Base-by-base conservation (phyloP, 2,329 filamentous ascomycete species). In the Calonectria hongkongensis region DNA sequence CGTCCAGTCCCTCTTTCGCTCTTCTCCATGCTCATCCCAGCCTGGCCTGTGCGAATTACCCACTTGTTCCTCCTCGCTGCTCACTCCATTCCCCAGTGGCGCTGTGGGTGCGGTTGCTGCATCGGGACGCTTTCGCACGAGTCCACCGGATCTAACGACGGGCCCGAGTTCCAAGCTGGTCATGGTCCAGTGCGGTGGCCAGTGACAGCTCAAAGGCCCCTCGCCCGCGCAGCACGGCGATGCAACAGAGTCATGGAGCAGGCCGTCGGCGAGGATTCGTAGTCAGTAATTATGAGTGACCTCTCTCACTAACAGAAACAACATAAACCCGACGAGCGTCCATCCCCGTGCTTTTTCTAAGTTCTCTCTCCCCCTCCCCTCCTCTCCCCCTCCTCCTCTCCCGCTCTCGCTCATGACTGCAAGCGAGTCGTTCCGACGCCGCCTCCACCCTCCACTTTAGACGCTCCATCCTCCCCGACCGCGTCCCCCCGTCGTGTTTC, bases 61-160 rank as follows among this genome's bases (percentile, higher is more conserved):
- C 69, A 67, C 69, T 63, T 50, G 54, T 28, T 66, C 50, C 54
- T 51, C 50, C 56, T 62, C 33, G 12, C 63, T 62, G 45, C 48
- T 70, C 60, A 56, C 60, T 65, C 60, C 60, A 65, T 58, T 50
- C 33, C 33, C 60, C 47, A 66, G 69, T 71, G 69, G 69, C 64
- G 69, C 30, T 71, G 69, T 71, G 69, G 69, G 51, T 71, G 64
- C 36, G 7, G 36, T 62, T 64, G 48, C 69, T 71, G 64, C 36
- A 71, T 71, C 69, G 64, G 69, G 64, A 67, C 36, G 64, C 47
- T 68, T 66, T 71, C 64, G 64, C 69, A 67, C 69, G 64, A 71
- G 64, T 71, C 54, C 67, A 64, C 69, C 69, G 69, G 64, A 71
- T 71, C 69, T 71, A 71, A 71, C 64, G 54, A 68, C 69, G 69